A percentile compares a stretch with the other conserved stretches of the same genome.
Evolutionary conservation across 345 rosid species (phyloP).

Genomic region (Mangifera indica): DNA sequence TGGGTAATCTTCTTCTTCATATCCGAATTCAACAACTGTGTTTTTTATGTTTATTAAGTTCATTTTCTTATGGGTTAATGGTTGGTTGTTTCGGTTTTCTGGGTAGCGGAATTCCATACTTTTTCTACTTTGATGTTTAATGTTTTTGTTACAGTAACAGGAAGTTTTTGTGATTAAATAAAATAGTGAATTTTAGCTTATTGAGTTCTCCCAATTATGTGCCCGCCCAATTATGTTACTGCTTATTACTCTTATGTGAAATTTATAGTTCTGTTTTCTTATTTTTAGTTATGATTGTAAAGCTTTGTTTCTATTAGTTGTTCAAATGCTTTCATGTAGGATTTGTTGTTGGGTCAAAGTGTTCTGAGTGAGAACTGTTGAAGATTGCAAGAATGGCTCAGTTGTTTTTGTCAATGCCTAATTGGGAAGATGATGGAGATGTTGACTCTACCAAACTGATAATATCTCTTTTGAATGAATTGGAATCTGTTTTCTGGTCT

Average conservation of each 20-base stretch:
- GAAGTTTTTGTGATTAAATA: too few species aligned
- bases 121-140: neutral
- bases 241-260: neutral
- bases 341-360: neutral
- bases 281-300: neutral
- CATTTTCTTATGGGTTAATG: neutral
- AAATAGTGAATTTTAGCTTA: neutral
- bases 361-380: neutral
- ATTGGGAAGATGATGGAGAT: conserved; percentile 32
- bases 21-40: neutral
- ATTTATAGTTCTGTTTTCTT: too few species aligned
- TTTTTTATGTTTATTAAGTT: neutral
- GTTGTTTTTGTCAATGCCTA: conserved; percentile 52
- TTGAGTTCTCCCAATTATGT: too few species aligned
- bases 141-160: too few species aligned
- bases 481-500: conserved; percentile 60
- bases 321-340: neutral
- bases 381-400: conserved; percentile 31
- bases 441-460: conserved; percentile 30
- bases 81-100: neutral
- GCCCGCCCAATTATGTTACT: neutral
- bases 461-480: conserved; percentile 44
- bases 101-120: neutral
- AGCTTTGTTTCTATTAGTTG: too few species aligned
- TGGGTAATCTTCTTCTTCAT: too few species aligned